Percentiles rank a stretch among this genome's conserved stretches.
Conservation (phyloP, 2,329 filamentous ascomycete species). For the Cercospora canescens region DNA sequence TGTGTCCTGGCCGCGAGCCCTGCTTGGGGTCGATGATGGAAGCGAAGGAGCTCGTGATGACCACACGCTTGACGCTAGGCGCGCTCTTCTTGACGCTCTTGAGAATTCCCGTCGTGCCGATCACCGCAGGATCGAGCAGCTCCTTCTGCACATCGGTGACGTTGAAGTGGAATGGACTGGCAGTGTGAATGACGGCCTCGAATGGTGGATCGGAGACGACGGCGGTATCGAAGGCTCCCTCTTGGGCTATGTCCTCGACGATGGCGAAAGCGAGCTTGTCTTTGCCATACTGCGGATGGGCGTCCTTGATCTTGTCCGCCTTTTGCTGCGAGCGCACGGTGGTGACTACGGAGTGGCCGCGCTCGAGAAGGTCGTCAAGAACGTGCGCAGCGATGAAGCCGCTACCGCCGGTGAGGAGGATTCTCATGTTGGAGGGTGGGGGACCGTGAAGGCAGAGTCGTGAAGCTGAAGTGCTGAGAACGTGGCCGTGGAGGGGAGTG, state of each 20-base stretch:
- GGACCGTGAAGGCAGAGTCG: conserved; percentile 4
- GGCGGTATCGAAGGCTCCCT: conserved; percentile 65
- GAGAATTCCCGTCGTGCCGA: conserved; percentile 63
- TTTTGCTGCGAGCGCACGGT: conserved; percentile 64
- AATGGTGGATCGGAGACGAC: conserved; percentile 65
- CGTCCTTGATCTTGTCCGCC: conserved; percentile 59
- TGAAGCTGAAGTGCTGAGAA: neutral
- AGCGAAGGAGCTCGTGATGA: conserved; percentile 69
- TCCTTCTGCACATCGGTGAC: conserved; percentile 66
- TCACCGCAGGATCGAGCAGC: conserved; percentile 61
- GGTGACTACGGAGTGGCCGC: conserved; percentile 61
- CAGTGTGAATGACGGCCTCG: conserved; percentile 73
- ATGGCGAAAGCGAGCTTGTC: conserved; percentile 64
- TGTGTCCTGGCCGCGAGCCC: conserved; percentile 49
- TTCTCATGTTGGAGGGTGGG: conserved; percentile 17
- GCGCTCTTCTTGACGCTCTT: conserved; percentile 62
- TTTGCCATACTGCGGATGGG: conserved; percentile 52
- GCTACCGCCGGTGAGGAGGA: conserved; percentile 51
- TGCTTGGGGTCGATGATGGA: conserved; percentile 60
- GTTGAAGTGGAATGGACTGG: conserved; percentile 72
- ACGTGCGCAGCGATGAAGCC: conserved; percentile 68
- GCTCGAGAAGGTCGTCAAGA: conserved; percentile 58
- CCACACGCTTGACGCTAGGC: conserved; percentile 70
- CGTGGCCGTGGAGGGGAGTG: neutral
- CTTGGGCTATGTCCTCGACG: conserved; percentile 70